These are phyloP conservation scores for Amniculicola lignicola DNA, from an alignment of 495 filamentous ascomycete genomes.

Conservation along the genomic window DNA sequence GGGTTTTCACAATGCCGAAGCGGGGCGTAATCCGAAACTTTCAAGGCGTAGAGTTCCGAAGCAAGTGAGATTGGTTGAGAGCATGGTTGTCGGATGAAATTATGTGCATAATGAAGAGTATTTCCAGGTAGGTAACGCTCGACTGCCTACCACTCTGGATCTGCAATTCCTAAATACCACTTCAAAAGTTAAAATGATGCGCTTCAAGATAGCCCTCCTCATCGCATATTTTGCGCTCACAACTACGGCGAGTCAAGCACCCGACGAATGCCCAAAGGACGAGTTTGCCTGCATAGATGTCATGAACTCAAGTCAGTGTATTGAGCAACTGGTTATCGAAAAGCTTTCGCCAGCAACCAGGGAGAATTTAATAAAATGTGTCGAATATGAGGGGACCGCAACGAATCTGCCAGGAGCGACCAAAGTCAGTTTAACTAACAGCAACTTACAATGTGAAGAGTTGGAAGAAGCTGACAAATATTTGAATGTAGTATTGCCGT, in stretches of 20 bases:
- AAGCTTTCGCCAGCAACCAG: constrained; percentile 23
- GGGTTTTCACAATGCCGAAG: neutral
- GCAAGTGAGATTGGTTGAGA: too few relatives aligned
- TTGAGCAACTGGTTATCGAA: constrained; percentile 39
- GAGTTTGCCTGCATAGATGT: constrained; percentile 41
- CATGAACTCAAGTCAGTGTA: constrained; percentile 41
- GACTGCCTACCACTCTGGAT: neutral
- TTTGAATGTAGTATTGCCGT: constrained; percentile 36
- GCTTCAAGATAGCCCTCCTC: constrained; percentile 2
- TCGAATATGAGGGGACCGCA: constrained; percentile 37
- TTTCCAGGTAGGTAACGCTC: too few relatives aligned
- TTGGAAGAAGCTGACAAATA: neutral
- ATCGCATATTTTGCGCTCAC: constrained; percentile 25
- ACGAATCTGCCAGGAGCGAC: constrained; percentile 38
- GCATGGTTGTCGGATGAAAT: too few relatives aligned
- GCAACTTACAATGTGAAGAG: neutral
- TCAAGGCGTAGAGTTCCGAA: too few relatives aligned
- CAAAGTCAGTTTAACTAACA: constrained; percentile 35
- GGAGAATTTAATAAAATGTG: constrained; percentile 37
- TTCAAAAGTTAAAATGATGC: constrained; percentile 5
- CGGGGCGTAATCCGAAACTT: too few relatives aligned
- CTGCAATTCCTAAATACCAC: neutral
- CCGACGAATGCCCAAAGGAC: constrained; percentile 38
- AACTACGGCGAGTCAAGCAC: constrained; percentile 11
- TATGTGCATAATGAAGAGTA: too few relatives aligned